Evolutionary conservation across 1,284 basidiomycete genomes (phyloP).

Genomic region (Amylostereum areolatum): DNA sequence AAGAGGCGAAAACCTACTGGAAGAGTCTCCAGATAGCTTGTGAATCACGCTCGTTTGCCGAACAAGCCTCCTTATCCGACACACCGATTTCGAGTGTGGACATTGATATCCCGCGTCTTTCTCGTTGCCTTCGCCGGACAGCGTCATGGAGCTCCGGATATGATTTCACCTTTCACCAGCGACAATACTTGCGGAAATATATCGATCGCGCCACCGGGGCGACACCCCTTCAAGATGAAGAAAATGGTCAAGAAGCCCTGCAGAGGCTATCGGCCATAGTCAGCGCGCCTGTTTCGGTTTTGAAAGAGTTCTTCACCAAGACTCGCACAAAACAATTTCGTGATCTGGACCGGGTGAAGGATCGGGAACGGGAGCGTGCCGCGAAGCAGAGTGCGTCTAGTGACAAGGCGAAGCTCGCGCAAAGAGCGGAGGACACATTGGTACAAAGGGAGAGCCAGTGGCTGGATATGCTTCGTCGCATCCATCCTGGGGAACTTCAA

Average conservation of each 20-base stretch:
- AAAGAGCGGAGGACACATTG: slow-evolving; percentile 52
- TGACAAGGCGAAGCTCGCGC: slow-evolving; percentile 37
- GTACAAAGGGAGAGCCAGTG: slow-evolving; percentile 56
- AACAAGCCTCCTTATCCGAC: slow-evolving; percentile 4
- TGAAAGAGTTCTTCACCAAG: slow-evolving; percentile 40
- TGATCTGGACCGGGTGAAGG: slow-evolving; percentile 33
- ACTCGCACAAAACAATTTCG: slow-evolving; percentile 32
- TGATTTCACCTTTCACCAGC: slow-evolving; percentile 61
- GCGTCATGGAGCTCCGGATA: slow-evolving; percentile 57
- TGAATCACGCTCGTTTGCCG: slow-evolving; percentile 24
- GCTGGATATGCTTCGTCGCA: slow-evolving; percentile 45
- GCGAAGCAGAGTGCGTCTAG: slow-evolving; percentile 20
- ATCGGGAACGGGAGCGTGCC: slow-evolving; percentile 14
- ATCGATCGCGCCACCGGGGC: slow-evolving; percentile 34
- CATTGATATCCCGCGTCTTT: slow-evolving; percentile 22
- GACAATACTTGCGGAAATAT: slow-evolving; percentile 51
- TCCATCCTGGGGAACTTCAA: slow-evolving; percentile 48
- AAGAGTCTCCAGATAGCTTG: slow-evolving; percentile 43
- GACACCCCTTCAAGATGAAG: slow-evolving; percentile 46
- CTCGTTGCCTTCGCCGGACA: slow-evolving; percentile 43
- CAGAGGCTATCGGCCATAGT: slow-evolving; percentile 45
- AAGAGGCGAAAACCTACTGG: slow-evolving; percentile 50
- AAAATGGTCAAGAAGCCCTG: slow-evolving; percentile 31
- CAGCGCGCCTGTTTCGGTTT: slow-evolving; percentile 47
- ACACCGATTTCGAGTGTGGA: slow-evolving; percentile 13